Conservation (phyloP, 1,139 yeast species). For the Debaryomyces coudertii region DNA sequence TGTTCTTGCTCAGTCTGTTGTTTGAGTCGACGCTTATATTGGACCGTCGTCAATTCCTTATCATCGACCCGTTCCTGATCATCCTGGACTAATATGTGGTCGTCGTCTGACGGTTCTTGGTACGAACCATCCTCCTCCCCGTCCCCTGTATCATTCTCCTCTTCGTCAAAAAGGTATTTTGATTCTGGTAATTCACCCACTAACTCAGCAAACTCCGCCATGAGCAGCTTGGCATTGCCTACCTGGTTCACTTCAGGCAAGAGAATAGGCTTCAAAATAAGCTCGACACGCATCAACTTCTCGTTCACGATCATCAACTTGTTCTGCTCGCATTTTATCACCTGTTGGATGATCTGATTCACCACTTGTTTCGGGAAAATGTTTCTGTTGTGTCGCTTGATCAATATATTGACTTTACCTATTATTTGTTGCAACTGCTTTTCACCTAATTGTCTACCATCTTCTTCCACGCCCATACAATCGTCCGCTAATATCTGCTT, state of each 20-base stretch:
- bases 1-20: constrained; percentile 2
- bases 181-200: constrained; percentile 39
- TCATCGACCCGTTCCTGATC: constrained; percentile 13
- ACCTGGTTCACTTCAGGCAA: constrained; percentile 27
- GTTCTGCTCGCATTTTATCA: constrained; percentile 36
- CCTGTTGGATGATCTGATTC: constrained; percentile 41
- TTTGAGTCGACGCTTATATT: not conserved
- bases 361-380: constrained; percentile 35
- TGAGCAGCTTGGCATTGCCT: constrained; percentile 15
- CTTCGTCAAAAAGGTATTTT: constrained; percentile 27
- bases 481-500: constrained; percentile 19
- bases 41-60: constrained; percentile 1
- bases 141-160: constrained; percentile 13
- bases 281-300: constrained; percentile 26
- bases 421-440: constrained; percentile 28
- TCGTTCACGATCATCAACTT: constrained; percentile 33
- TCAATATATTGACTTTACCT: constrained; percentile 29
- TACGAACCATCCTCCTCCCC: constrained; percentile 12
- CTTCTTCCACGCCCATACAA: constrained; percentile 11
- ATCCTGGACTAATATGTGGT: constrained; percentile 20
- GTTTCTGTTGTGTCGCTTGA: constrained; percentile 34
- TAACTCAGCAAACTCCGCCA: constrained; percentile 27
- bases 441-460: constrained; percentile 18
- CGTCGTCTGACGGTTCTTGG: constrained; percentile 10
- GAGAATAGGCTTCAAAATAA: constrained; percentile 33